Percentiles rank a stretch among this genome's conserved stretches.
Evolutionary conservation across 345 rosid species (phyloP).

Genomic region (Eucalyptus polyanthemos): DNA sequence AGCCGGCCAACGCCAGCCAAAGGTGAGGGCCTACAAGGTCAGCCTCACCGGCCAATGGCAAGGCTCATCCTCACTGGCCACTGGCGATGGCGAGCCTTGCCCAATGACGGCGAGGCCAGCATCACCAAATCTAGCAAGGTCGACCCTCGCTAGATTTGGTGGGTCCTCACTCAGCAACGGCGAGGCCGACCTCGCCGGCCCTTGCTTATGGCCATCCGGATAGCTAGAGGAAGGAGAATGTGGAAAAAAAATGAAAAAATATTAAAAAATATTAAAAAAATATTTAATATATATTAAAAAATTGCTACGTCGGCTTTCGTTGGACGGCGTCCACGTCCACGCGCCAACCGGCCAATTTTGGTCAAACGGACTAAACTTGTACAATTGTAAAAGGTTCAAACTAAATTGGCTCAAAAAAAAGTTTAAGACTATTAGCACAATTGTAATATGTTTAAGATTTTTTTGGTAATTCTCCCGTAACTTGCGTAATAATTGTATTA

Average conservation of each 20-base stretch:
- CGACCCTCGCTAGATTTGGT: fast-evolving
- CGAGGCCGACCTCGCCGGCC: fast-evolving
- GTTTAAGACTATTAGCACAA: too few relatives aligned
- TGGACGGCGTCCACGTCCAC: fast-evolving
- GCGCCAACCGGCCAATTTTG: fast-evolving
- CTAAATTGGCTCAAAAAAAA: too few relatives aligned
- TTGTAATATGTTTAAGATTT: fast-evolving
- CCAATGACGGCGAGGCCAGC: fast-evolving
- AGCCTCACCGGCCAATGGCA: fast-evolving
- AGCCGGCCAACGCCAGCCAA: fast-evolving
- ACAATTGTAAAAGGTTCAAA: too few relatives aligned
- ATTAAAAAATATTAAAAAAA: too few relatives aligned
- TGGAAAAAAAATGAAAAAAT: too few relatives aligned
- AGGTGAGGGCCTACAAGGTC: fast-evolving
- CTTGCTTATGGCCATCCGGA: fast-evolving
- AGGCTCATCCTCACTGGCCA: fast-evolving
- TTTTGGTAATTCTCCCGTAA: not conserved
- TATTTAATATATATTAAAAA: too few relatives aligned
- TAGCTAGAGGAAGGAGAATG: fast-evolving
- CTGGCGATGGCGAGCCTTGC: fast-evolving
- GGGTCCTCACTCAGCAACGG: fast-evolving
- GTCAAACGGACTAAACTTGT: fast-evolving
- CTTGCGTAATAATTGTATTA: not conserved
- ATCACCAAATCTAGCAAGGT: fast-evolving
- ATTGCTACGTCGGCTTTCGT: fast-evolving